Base-by-base conservation (phyloP, 306 rosid species). In the Vigna reflexopilosa region DNA sequence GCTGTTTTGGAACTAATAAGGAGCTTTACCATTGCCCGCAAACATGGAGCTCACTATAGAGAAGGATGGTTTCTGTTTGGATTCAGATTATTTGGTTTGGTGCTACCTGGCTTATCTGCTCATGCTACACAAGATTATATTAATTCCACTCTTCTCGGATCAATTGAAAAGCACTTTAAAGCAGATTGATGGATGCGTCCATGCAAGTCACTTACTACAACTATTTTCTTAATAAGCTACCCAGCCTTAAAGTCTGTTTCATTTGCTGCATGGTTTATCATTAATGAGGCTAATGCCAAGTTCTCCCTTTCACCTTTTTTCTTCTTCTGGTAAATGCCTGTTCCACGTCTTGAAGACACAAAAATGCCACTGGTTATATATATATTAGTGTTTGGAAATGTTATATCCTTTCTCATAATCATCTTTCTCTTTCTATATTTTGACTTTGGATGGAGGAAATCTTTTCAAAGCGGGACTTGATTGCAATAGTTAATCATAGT, bases 61-160 rank as follows among this genome's bases (percentile, higher is more conserved):
- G 98, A 91, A 84, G 85, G 92, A 19, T 77, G 67, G 77, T 72
- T 91, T 9, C 77, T 90, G 3, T 86, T 84, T 70, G 5, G 50
- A 26, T 22, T 86, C 47, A 90, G 97, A 78, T 0, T 93, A 32
- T 1, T 78, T 9, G 97, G 97, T 42, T 30, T 91, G 47, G 14
- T 86, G 0, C 42, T 89, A 54, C 97, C 93, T 4, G 97, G 96
- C 1, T 3, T 89, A 26, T 47, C 88, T 47, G 91, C 93, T 16
- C 96, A 93, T 19, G 69, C 77, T 82, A 88, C 93, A 9, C 95
- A 88, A 26, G 97, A 93, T 74, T 91, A 93, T 76, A 89, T 91
- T 3, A 93, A 91, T 67, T 66, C 89, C 32, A 90, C 94, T 40
- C 82, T 91, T 11, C 51, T 90, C 36, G 96, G 88, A 38, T 61